Evolutionary conservation across 2,329 filamentous ascomycete species (phyloP), one percentile per base, ranked within the genome.

Genomic region (Colletotrichum sp.): DNA sequence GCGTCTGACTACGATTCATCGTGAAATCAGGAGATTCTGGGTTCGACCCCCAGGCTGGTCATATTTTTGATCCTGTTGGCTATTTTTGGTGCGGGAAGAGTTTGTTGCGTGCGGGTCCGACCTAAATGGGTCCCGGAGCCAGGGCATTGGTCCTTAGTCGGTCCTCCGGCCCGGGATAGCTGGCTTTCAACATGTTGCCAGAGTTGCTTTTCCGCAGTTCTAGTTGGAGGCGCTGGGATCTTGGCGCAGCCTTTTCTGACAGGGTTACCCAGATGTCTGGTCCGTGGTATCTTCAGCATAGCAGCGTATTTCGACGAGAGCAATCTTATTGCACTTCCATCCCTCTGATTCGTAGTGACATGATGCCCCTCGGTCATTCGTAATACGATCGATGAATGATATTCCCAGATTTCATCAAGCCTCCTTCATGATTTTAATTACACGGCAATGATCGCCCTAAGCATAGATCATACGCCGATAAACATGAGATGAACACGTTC

Each of bases 1-100:
- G 83, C 84, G 84, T 85, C 83, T 85, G 84, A 86, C 84, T 85
- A 85, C 83, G 83, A 85, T 52, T 18, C 0, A 16, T 30, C 15
- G 28, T 15, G 59, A 4, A 39, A 76, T 76, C 74, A 76, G 74
- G 74, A 76, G 70, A 76, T 76, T 76, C 74, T 76, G 74, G 74
- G 74, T 76, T 76, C 74, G 74, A 76, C 74, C 74, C 74, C 74
- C 74, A 76, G 74, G 74, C 70, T 76, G 74, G 74, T 76, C 74
- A 76, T 32, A 13, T 3, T 52, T 61, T 74, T 73, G 32, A 16
- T 18, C 26, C 48, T 18, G 21, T 28, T 18, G 18, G 32, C 5
- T 4, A 12, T 18, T 57, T 48, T 59, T 39, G 48, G n/a, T 55
- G 67, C 8, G 36, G 16, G 7, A 61, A 61, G 59, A 61, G 26